Evolutionary conservation across 164 flowering plant genomes (phyloP).

Genomic region (Magnolia changhungtana): DNA sequence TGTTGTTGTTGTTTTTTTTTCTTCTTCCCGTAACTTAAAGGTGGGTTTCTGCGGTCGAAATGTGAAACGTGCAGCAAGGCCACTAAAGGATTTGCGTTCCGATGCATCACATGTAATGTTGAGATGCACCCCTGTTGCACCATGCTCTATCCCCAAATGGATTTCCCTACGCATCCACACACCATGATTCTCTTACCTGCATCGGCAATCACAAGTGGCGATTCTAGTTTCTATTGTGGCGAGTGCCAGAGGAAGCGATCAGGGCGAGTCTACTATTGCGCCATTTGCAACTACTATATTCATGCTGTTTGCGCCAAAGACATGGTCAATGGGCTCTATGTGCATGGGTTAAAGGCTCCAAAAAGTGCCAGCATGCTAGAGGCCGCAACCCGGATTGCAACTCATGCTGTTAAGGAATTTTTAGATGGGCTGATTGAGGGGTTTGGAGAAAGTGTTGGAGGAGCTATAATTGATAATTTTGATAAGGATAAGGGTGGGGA

Average conservation of each 20-base stretch:
- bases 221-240: conserved; percentile 26
- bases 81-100: conserved; percentile 51
- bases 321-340: conserved; percentile 62
- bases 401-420: conserved; percentile 56
- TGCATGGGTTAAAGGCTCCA: conserved; percentile 31
- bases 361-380: conserved; percentile 48
- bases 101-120: conserved; percentile 61
- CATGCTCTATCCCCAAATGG: conserved; percentile 42
- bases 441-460: conserved; percentile 72
- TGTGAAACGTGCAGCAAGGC: conserved; percentile 65
- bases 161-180: conserved; percentile 47
- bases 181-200: conserved; percentile 36
- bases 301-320: conserved; percentile 80
- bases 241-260: conserved; percentile 57
- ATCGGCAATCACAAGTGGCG: conserved; percentile 8
- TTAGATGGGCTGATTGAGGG: conserved; percentile 70
- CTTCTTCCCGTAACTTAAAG: conserved; percentile 8
- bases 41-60: conserved; percentile 45
- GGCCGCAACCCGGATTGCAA: conserved; percentile 52
- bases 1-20: not conserved
- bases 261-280: conserved; percentile 57
- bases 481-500: conserved; percentile 19
- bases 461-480: conserved; percentile 42
- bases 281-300: conserved; percentile 55
- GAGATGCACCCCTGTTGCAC: conserved; percentile 84